Conservation (phyloP, 179 eudicot species). For the Corrigiola litoralis region DNA sequence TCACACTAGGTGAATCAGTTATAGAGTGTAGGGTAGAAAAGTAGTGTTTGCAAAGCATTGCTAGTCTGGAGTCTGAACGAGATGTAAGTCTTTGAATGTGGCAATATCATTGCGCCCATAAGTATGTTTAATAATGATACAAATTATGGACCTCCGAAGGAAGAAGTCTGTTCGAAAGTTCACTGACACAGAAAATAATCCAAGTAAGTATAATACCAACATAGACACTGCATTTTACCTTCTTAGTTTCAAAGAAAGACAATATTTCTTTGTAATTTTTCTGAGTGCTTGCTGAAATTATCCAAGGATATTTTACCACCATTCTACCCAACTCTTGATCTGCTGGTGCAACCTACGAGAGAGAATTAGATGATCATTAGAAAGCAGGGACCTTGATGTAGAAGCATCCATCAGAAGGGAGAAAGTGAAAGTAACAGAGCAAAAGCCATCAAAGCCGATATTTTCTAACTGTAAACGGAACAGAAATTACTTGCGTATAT, state of each 20-base stretch:
- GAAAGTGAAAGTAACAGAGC: not conserved
- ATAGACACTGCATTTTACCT: conserved; percentile 34
- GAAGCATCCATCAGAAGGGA: not conserved
- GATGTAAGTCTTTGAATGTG: not conserved
- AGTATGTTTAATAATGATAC: not conserved
- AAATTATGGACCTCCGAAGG: not conserved
- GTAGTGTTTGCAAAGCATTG: not conserved
- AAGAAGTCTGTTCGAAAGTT: not conserved
- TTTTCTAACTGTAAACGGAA: no score
- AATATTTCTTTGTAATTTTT: conserved; percentile 47
- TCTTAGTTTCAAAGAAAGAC: conserved; percentile 47
- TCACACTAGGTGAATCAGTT: not conserved
- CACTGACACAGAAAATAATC: not conserved
- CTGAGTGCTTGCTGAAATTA: conserved; percentile 61
- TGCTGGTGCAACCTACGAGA: conserved; percentile 45
- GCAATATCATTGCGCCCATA: not conserved
- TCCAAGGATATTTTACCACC: conserved; percentile 84
- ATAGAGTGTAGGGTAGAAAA: not conserved
- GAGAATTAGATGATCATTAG: not conserved
- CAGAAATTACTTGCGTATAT: no score
- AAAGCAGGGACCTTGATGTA: not conserved
- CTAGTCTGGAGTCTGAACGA: not conserved
- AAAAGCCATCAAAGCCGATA: no score
- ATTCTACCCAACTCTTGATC: conserved; percentile 44
- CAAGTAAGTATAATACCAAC: not conserved